Evolutionary conservation across 1,284 basidiomycete genomes (phyloP).

Genomic region (Paramarasmius palmivorus): DNA sequence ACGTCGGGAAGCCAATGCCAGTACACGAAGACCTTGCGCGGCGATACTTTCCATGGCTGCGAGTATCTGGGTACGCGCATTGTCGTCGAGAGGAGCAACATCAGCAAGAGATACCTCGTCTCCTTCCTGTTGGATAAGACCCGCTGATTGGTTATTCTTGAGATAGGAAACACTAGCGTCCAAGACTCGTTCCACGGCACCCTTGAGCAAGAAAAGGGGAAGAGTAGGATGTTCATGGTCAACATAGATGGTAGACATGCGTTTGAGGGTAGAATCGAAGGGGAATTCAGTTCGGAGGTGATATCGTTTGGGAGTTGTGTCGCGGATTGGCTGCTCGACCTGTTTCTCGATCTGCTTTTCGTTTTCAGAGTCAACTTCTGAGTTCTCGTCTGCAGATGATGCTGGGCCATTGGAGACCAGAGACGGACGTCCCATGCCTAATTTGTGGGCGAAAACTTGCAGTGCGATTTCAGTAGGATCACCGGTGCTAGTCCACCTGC

Average conservation of each 20-base stretch:
- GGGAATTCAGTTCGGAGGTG: constrained; percentile 43
- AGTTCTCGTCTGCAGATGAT: constrained; percentile 19
- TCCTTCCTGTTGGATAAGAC: constrained; percentile 15
- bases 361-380: constrained; percentile 23
- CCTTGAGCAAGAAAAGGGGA: constrained; percentile 50
- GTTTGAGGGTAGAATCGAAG: constrained; percentile 64
- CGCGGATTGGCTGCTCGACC: constrained; percentile 17
- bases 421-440: constrained; percentile 29
- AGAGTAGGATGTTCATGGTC: constrained; percentile 25
- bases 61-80: constrained; percentile 42
- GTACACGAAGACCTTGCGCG: constrained; percentile 53
- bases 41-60: constrained; percentile 57
- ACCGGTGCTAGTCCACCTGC: constrained; percentile 66
- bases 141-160: constrained; percentile 22
- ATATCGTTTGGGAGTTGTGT: constrained; percentile 20
- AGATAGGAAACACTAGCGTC: constrained; percentile 42
- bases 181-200: constrained; percentile 62
- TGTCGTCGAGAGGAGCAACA: constrained; percentile 29
- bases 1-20: constrained; percentile 31
- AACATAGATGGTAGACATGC: constrained; percentile 50
- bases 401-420: constrained; percentile 24
- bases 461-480: constrained; percentile 71
- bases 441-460: constrained; percentile 61
- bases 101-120: background rate
- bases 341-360: constrained; percentile 24